Evolutionary conservation across 2,329 filamentous ascomycete species (phyloP).

Genomic region (Hymenoscyphus infarciens): DNA sequence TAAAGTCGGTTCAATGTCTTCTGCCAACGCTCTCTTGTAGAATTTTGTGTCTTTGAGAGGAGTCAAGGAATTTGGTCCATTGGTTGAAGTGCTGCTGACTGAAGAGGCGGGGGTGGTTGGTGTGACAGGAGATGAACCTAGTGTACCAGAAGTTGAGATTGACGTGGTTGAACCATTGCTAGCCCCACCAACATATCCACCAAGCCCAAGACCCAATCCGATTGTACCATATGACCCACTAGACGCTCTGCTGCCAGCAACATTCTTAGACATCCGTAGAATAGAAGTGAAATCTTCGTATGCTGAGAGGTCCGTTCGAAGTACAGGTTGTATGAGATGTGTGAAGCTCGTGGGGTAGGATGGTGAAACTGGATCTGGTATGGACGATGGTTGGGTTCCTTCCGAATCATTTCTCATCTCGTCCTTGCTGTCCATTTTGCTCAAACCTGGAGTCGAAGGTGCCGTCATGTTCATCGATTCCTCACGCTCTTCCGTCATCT

Average conservation of each 20-base stretch:
- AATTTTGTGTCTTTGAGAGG: conserved; percentile 88
- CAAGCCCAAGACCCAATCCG: conserved; percentile 41
- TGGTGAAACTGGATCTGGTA: conserved; percentile 46
- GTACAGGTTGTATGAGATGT: conserved; percentile 76
- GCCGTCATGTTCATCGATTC: conserved; percentile 67
- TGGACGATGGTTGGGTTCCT: conserved; percentile 20
- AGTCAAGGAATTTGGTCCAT: conserved; percentile 42
- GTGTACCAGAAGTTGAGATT: conserved; percentile 47
- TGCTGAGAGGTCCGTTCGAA: conserved; percentile 74
- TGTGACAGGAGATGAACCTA: conserved; percentile 53
- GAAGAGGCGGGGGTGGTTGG: conserved; percentile 56
- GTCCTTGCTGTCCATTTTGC: conserved; percentile 61
- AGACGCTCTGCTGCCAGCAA: conserved; percentile 60
- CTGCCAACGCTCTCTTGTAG: conserved; percentile 82
- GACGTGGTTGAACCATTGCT: conserved; percentile 61
- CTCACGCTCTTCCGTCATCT: conserved; percentile 70
- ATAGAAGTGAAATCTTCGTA: conserved; percentile 85
- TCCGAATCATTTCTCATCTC: conserved; percentile 41
- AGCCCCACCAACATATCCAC: conserved; percentile 42
- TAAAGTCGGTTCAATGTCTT: conserved; percentile 93
- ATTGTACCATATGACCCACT: conserved; percentile 67
- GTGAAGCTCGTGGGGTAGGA: conserved; percentile 69
- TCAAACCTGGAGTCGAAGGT: conserved; percentile 73
- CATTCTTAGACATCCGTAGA: conserved; percentile 61
- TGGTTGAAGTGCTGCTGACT: conserved; percentile 43